Evolutionary conservation across 1,284 basidiomycete species (phyloP).

Genomic region (Ceratobasidium sp.): DNA sequence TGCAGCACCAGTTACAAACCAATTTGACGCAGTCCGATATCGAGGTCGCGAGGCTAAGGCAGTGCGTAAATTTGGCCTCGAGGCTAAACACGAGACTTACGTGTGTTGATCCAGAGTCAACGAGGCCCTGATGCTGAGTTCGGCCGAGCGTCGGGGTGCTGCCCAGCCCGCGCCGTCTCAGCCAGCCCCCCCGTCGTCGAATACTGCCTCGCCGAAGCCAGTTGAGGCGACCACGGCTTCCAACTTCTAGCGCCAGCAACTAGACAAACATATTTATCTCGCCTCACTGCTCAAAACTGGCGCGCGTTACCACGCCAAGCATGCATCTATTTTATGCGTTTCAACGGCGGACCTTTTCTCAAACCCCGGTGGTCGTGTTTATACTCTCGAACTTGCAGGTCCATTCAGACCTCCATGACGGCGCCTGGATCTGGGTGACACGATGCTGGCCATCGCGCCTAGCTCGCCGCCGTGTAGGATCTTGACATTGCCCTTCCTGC

Average conservation of each 20-base stretch:
- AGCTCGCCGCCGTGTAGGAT: slow-evolving; percentile 3
- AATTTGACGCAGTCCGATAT: slow-evolving; percentile 77
- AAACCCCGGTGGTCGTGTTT: slow-evolving; percentile 35
- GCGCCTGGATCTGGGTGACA: not conserved
- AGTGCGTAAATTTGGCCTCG: slow-evolving; percentile 54
- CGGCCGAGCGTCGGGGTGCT: slow-evolving; percentile 68
- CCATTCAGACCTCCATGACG: slow-evolving; percentile 20
- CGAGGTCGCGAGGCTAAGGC: slow-evolving; percentile 77
- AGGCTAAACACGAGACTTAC: slow-evolving; percentile 23
- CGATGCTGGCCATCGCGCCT: slow-evolving; percentile 30
- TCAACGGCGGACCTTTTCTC: slow-evolving; percentile 17
- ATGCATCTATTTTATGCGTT: slow-evolving; percentile 4
- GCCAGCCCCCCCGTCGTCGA: slow-evolving; percentile 8
- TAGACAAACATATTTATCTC: slow-evolving; percentile 29
- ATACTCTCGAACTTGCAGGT: slow-evolving; percentile 41
- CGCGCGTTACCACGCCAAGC: slow-evolving; percentile 12
- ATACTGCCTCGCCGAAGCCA: slow-evolving; percentile 22
- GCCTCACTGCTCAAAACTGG: slow-evolving; percentile 21
- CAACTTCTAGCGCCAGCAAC: not conserved
- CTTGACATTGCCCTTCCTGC: slow-evolving; percentile 17
- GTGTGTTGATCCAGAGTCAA: slow-evolving; percentile 65
- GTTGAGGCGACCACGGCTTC: slow-evolving; percentile 17
- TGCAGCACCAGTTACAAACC: slow-evolving; percentile 74
- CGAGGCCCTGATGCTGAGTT: slow-evolving; percentile 84
- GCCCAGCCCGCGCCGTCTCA: slow-evolving; percentile 14